phyloP scores from a whole-genome alignment of 1,284 basidiomycete species.

The Trichosporon ovoides region DNA sequence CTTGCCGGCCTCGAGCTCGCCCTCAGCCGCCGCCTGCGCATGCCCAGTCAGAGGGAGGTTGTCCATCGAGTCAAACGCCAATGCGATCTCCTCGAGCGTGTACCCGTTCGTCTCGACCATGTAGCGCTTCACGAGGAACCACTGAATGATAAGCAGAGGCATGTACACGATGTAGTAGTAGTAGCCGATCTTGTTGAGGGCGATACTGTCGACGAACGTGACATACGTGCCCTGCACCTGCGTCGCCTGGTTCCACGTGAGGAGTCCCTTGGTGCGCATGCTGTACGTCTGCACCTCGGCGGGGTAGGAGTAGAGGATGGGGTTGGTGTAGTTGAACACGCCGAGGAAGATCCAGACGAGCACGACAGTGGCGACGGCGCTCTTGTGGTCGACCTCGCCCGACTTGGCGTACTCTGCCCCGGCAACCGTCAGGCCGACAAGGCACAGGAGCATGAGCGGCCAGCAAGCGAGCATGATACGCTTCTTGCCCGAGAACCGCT shows the following conservation, averaged over 20 bases:
- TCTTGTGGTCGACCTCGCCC: constrained; percentile 24
- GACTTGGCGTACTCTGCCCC: constrained; percentile 37
- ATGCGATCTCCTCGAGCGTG: constrained; percentile 47
- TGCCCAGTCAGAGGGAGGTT: constrained; percentile 7
- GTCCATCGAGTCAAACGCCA: constrained; percentile 33
- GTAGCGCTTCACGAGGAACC: constrained; percentile 29
- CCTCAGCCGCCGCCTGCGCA: neutral
- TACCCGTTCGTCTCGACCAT: constrained; percentile 48
- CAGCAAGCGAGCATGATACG: constrained; percentile 44
- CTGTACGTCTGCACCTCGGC: constrained; percentile 49
- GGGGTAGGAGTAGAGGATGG: constrained; percentile 43
- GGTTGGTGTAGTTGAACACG: constrained; percentile 45
- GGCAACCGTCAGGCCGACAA: constrained; percentile 43
- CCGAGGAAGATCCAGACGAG: constrained; percentile 49
- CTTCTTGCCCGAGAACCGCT: constrained; percentile 39
- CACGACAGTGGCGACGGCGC: constrained; percentile 43
- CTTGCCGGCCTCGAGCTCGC: neutral
- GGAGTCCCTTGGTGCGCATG: constrained; percentile 47
- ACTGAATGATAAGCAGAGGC: constrained; percentile 32
- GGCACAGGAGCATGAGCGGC: constrained; percentile 40
- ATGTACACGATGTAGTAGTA: constrained; percentile 41
- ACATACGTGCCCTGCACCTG: constrained; percentile 32
- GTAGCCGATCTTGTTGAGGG: constrained; percentile 44
- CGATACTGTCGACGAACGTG: constrained; percentile 43
- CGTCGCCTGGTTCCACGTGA: constrained; percentile 47